Evolutionary conservation across 2,329 filamentous ascomycete genomes (phyloP).

Genomic region (Neobulgaria alba): DNA sequence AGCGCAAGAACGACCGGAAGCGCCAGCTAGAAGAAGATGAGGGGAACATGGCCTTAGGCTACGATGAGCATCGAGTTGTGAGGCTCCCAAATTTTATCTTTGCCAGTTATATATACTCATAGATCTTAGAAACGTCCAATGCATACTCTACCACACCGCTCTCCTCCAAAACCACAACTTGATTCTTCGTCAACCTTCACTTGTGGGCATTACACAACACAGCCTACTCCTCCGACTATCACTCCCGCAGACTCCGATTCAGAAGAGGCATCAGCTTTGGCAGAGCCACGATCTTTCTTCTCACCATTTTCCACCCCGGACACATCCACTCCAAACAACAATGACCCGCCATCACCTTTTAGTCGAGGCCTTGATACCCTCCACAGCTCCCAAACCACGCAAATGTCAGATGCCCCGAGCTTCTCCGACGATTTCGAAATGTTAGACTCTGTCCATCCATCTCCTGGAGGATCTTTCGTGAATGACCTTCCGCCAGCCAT

Average conservation of each 20-base stretch:
- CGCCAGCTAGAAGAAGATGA: conserved; percentile 25
- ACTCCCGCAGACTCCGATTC: conserved; percentile 26
- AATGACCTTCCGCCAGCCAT: conserved; percentile 22
- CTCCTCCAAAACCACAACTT: conserved; percentile 17
- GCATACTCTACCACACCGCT: conserved; percentile 22
- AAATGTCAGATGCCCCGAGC: conserved; percentile 17
- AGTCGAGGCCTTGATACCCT: conserved; percentile 6
- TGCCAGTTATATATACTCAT: conserved; percentile 5
- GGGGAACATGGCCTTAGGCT: conserved; percentile 19
- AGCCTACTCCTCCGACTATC: conserved; percentile 24
- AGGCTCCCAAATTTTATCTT: conserved; percentile 5
- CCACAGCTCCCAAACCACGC: conserved; percentile 18
- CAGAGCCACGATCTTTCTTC: conserved; percentile 22
- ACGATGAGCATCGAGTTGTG: conserved; percentile 27
- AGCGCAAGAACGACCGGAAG: conserved; percentile 22
- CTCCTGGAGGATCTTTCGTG: conserved; percentile 23
- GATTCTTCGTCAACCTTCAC: conserved; percentile 14
- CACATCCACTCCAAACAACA: conserved; percentile 14
- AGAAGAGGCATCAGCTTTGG: conserved; percentile 19
- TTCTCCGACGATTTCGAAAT: conserved; percentile 28
- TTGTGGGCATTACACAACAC: conserved; percentile 15
- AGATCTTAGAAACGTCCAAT: conserved; percentile 26
- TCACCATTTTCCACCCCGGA: conserved; percentile 19
- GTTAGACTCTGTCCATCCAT: conserved; percentile 24
- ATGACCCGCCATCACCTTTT: conserved; percentile 13